A percentile compares a stretch with the other conserved stretches of the same genome.
Evolutionary conservation across 2,329 filamentous ascomycete genomes (phyloP).

Genomic region (Verticillium longisporum): DNA sequence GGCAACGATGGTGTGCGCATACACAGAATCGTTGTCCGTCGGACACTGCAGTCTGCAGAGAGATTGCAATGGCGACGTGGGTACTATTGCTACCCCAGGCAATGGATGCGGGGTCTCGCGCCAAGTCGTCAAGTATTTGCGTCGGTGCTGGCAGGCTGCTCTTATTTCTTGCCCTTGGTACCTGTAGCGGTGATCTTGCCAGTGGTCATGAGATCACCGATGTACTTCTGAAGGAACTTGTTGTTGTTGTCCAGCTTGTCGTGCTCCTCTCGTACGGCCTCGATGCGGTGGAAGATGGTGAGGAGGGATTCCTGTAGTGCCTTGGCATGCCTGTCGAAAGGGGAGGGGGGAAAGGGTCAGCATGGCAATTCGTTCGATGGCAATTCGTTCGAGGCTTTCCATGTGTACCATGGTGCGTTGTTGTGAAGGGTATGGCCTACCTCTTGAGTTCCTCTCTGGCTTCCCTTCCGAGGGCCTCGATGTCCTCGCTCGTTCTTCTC

Average conservation of each 20-base stretch:
- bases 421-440: constrained; percentile 27
- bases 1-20: background rate
- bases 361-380: too few species aligned
- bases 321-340: constrained; percentile 68
- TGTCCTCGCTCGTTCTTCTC: constrained; percentile 79
- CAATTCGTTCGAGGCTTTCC: background rate
- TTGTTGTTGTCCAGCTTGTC: constrained; percentile 97
- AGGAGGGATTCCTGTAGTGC: constrained; percentile 82
- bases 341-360: background rate
- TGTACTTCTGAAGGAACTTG: constrained; percentile 96
- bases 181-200: constrained; percentile 61
- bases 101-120: background rate
- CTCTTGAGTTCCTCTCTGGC: constrained; percentile 61
- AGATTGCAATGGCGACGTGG: background rate
- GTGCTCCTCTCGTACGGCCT: constrained; percentile 88
- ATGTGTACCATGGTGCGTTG: too few species aligned
- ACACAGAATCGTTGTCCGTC: background rate
- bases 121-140: too few species aligned
- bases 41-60: background rate
- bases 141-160: background rate
- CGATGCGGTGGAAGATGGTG: constrained; percentile 86
- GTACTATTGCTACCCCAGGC: background rate
- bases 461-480: constrained; percentile 79
- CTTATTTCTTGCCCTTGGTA: constrained; percentile 47
- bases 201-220: constrained; percentile 90